Percentiles rank a stretch among this genome's conserved stretches.
Conservation (phyloP, 2,329 filamentous ascomycete species). For the Ophiocordyceps australis region DNA sequence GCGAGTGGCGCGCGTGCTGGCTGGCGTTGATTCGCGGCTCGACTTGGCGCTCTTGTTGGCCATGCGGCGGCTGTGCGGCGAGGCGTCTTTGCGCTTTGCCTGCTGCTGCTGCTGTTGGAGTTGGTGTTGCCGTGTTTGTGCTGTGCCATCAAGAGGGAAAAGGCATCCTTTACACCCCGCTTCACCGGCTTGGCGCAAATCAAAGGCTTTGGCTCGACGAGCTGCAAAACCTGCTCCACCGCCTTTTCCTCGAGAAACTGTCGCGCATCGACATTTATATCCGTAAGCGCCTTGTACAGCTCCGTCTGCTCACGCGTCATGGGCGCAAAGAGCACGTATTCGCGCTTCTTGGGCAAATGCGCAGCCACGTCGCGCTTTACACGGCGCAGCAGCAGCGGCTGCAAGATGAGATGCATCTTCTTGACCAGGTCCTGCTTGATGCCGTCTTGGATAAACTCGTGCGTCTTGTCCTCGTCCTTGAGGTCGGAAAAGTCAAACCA, state of each 20-base stretch:
- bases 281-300: slow-evolving; percentile 51
- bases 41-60: slow-evolving; percentile 54
- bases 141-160: slow-evolving; percentile 34
- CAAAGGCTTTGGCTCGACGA: too few species aligned
- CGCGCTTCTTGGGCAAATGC: slow-evolving; percentile 84
- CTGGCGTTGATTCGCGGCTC: slow-evolving; percentile 58
- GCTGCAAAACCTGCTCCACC: slow-evolving; percentile 41
- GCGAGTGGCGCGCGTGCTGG: slow-evolving; percentile 30
- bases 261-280: slow-evolving; percentile 41
- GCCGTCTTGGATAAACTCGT: slow-evolving; percentile 63
- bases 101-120: slow-evolving; percentile 4
- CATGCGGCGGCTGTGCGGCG: too few species aligned
- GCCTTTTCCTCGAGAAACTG: slow-evolving; percentile 72
- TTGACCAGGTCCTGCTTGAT: slow-evolving; percentile 34
- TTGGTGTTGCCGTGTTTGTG: slow-evolving; percentile 9
- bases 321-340: slow-evolving; percentile 89
- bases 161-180: too few species aligned
- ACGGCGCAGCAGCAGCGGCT: slow-evolving; percentile 72
- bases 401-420: slow-evolving; percentile 83
- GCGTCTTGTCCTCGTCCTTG: slow-evolving; percentile 62
- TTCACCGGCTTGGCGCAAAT: too few species aligned
- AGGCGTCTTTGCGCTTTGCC: slow-evolving; percentile 14
- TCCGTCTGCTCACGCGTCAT: slow-evolving; percentile 84
- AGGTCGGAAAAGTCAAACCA: slow-evolving; percentile 97
- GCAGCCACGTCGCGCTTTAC: slow-evolving; percentile 89